Base-by-base conservation (phyloP, 2,329 filamentous ascomycete genomes). In the Phyllosticta capitalensis region DNA sequence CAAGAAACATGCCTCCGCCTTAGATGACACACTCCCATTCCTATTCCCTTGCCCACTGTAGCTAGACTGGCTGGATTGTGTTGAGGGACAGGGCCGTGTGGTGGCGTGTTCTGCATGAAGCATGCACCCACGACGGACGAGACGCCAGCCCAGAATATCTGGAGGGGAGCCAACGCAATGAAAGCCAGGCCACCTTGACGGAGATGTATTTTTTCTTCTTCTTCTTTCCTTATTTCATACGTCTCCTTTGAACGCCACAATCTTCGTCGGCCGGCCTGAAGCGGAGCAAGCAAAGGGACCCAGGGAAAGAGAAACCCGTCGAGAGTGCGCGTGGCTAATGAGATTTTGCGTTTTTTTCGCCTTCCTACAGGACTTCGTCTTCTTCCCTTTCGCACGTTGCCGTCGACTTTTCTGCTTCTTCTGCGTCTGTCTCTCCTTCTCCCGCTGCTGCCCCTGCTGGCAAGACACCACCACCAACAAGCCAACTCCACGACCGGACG, bases 1-100 rank as follows among this genome's bases (percentile, higher is more conserved):
- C 88, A 0, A 78, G 88, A 68, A n/a, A n/a, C n/a, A n/a, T n/a
- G n/a, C 87, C 88, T 45, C 38, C 38, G 38, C 38, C 38, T 45
- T 45, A 45, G 38, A 45, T n/a, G 17, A n/a, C 14, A 45, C n/a
- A n/a, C 38, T 38, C 30, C 38, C 38, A 45, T 45, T 4, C 38
- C 38, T 45, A 45, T 45, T 3, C 38, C 38, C 38, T 45, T 45
- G 14, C 38, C 38, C n/a, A 4, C 38, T 45, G 38, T 45, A n/a
- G 38, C 38, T 45, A 45, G 38, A 45, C n/a, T n/a, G n/a, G 38
- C 38, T 45, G 17, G 38, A 6, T 45, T 17, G 17, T 12, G 14
- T 45, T 6, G 38, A 45, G 38, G 38, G 17, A 1, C 2, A 45
- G 38, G 38, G 14, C 38, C 5, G 38, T 45, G 38, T n/a, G 38